A percentile compares a stretch with the other conserved stretches of the same genome.
phyloP scores from a whole-genome alignment of 208 protist genomes.

The Acanthamoeba sp. region DNA sequence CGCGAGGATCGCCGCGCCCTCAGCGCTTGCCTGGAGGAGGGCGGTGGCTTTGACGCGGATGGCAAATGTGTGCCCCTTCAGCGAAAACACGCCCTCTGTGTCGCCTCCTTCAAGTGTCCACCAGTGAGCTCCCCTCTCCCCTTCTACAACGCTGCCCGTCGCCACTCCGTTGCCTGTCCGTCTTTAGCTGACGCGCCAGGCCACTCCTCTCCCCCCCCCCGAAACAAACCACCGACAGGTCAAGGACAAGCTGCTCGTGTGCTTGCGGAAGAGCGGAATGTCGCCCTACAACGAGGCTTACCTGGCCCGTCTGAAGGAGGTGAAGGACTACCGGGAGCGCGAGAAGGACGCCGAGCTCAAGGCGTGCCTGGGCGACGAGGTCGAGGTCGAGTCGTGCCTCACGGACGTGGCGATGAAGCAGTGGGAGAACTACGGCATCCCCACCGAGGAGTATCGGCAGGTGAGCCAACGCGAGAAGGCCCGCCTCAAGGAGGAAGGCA shows the following conservation, averaged over 20 bases:
- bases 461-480: conserved; percentile 41
- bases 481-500: conserved; percentile 15
- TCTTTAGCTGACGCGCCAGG: neutral
- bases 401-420: conserved; percentile 20
- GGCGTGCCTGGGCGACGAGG: neutral
- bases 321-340: conserved; percentile 32
- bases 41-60: neutral
- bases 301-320: neutral
- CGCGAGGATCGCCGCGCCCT: neutral
- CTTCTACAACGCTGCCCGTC: neutral
- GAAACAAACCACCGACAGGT: neutral
- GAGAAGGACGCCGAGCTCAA: conserved; percentile 37
- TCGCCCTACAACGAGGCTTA: neutral
- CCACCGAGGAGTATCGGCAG: conserved; percentile 8
- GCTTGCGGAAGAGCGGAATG: conserved; percentile 13
- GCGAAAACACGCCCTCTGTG: conserved; percentile 29
- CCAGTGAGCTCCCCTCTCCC: neutral
- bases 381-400: conserved; percentile 39
- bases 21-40: conserved; percentile 14
- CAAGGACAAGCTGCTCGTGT: conserved; percentile 57
- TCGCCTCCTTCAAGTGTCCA: conserved; percentile 44
- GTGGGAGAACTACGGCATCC: conserved; percentile 54
- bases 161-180: no score
- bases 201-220: neutral
- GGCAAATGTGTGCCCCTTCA: conserved; percentile 25